A percentile compares a stretch with the other conserved stretches of the same genome.
These are phyloP conservation scores for Monilinia laxa DNA, from an alignment of 2,329 filamentous ascomycete genomes.

Conservation along the genomic window DNA sequence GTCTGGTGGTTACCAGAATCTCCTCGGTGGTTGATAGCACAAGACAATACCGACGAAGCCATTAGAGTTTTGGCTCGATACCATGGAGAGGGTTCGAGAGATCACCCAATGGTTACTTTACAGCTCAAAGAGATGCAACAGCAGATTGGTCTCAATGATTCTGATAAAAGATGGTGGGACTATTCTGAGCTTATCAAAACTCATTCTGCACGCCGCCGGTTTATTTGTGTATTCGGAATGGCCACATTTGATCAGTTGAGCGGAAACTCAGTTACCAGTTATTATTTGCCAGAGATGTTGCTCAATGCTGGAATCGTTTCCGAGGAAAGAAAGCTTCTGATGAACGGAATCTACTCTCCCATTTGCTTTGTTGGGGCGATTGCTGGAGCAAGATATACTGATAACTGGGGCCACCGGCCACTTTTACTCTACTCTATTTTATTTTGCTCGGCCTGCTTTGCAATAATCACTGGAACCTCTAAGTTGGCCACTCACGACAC, in stretches of 20 bases:
- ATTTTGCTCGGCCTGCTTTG: conserved; percentile 49
- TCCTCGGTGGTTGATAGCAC: conserved; percentile 53
- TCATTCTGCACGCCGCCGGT: conserved; percentile 33
- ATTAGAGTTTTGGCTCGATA: conserved; percentile 53
- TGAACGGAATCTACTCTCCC: conserved; percentile 44
- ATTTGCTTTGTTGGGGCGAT: conserved; percentile 43
- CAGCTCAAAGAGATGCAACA: conserved; percentile 35
- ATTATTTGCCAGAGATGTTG: conserved; percentile 35
- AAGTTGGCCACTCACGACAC: conserved; percentile 40
- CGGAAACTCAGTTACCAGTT: conserved; percentile 41
- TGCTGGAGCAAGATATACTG: conserved; percentile 29
- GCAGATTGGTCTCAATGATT: conserved; percentile 27
- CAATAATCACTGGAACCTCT: conserved; percentile 50
- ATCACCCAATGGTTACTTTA: conserved; percentile 36
- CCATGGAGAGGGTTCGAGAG: conserved; percentile 48
- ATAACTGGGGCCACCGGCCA: conserved; percentile 31
- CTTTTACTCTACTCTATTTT: conserved; percentile 50
- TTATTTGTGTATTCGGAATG: conserved; percentile 40
- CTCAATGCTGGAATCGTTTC: conserved; percentile 34
- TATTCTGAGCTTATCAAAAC: conserved; percentile 36
- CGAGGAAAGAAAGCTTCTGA: conserved; percentile 44
- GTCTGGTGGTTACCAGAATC: conserved; percentile 55
- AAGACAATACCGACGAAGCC: no score
- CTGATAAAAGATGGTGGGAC: conserved; percentile 40
- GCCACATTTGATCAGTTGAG: conserved; percentile 37